Evolutionary conservation across 176 grass and related monocot genomes (phyloP).

Genomic region (Triticum turgidum): DNA sequence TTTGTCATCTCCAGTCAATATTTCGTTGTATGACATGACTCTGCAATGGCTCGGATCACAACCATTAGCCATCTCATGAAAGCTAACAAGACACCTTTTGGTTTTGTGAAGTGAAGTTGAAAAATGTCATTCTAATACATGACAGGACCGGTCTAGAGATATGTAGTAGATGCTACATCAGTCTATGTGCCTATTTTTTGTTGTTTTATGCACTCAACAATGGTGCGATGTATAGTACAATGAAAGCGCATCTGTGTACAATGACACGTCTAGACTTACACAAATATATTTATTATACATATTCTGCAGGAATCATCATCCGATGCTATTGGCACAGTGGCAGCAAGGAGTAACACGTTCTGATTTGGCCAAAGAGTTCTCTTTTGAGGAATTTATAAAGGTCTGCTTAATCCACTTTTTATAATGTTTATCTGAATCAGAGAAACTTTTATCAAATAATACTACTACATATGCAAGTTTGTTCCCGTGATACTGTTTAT

Average conservation of each 20-base stretch:
- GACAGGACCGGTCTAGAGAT: too few relatives aligned
- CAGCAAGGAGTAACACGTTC: conserved; percentile 85
- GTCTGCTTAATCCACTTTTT: conserved; percentile 21
- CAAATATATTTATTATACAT: not conserved
- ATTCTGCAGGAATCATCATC: conserved; percentile 75
- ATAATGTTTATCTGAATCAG: not conserved
- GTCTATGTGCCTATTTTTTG: not conserved
- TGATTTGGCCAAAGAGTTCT: conserved; percentile 61
- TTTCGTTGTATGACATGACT: not conserved
- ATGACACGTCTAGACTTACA: not conserved
- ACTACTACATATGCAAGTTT: not conserved
- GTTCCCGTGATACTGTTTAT: not conserved
- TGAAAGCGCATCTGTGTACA: not conserved
- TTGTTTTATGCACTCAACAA: not conserved
- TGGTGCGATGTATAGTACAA: not conserved
- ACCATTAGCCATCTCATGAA: too few relatives aligned
- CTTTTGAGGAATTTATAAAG: conserved; percentile 88
- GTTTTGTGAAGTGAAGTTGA: not conserved
- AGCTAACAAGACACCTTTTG: not conserved
- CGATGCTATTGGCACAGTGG: conserved; percentile 84
- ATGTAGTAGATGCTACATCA: not conserved
- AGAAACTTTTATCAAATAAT: not conserved
- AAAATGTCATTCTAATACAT: not conserved
- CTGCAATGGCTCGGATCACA: not conserved
- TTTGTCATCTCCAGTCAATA: not conserved